Base-by-base conservation (phyloP, 805 yeast genomes). In the Candida nanaspora region DNA sequence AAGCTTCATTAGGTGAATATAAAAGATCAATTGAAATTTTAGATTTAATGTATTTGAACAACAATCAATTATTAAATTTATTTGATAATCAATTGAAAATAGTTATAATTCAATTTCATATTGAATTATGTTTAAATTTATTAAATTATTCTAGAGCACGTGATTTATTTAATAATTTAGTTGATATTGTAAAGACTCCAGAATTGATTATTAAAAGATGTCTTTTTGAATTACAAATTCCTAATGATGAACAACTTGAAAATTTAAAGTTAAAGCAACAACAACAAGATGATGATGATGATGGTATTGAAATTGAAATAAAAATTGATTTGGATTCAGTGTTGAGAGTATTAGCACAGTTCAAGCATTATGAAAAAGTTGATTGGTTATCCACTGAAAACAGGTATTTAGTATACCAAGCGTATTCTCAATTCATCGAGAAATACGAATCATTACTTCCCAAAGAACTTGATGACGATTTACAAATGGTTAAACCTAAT, bases 21-120 rank as follows among this genome's bases (percentile, higher is more conserved):
- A 82, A 77, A 2, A 65, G 98, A 38, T 73, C 81, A n/a, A 63
- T 76, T 21, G 81, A 77, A 0, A 69, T 91, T 3, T 82, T 65
- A 49, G 73, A 75, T 26, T 47, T 83, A 6, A 83, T 82, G 46
- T 31, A 31, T 19, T 31, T 31, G 22, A 10, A 46, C 19, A 35
- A 42, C 14, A 59, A 59, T 22, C 33, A 44, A 8, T 18, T 32
- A 22, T 29, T 36, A 21, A 18, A 31, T 7, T 40, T 42, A 32
- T 29, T 44, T 10, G 20, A 20, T 20, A 34, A 59, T 8, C 58
- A 60, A 9, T 35, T 49, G 2, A 36, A 37, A 16, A 11, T 15
- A 2, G 41, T 42, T 18, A 44, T 46, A 23, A n/a, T 43, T 1
- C 37, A 37, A n/a, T 34, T 48, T 8, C 30, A 48, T 27, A 44